Evolutionary conservation across 805 yeast species (phyloP).

Genomic region (Kodamaea jinghongensis): DNA sequence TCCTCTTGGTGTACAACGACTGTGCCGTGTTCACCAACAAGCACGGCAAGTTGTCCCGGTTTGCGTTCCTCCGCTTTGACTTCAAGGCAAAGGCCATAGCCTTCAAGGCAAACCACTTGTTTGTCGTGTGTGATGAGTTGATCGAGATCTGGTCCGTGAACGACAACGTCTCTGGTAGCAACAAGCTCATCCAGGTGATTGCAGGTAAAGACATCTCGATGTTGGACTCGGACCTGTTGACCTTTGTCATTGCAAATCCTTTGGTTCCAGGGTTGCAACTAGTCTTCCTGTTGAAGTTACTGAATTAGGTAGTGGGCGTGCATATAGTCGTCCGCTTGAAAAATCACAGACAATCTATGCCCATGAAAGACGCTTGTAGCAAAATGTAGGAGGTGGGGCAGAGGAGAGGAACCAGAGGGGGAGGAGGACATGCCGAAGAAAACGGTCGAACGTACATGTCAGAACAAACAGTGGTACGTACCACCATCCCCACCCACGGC

Average conservation of each 20-base stretch:
- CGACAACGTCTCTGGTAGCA: slow-evolving; percentile 41
- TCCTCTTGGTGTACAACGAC: slow-evolving; percentile 65
- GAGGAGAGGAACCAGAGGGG: too few species aligned
- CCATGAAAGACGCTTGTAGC: too few species aligned
- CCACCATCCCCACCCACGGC: too few species aligned
- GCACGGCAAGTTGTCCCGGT: slow-evolving; percentile 51
- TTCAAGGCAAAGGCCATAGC: slow-evolving; percentile 38
- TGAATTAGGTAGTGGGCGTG: too few species aligned
- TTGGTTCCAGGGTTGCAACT: slow-evolving; percentile 59
- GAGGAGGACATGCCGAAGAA: too few species aligned
- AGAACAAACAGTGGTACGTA: too few species aligned
- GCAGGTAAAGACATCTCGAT: slow-evolving; percentile 61
- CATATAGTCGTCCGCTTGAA: too few species aligned
- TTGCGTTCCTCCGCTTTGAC: slow-evolving; percentile 41
- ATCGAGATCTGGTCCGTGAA: slow-evolving; percentile 67
- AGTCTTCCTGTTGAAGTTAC: slow-evolving; percentile 31
- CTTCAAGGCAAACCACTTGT: slow-evolving; percentile 31
- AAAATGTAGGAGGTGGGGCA: too few species aligned
- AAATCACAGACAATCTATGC: too few species aligned
- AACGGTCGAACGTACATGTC: too few species aligned
- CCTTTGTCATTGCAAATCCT: slow-evolving; percentile 62
- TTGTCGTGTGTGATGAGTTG: slow-evolving; percentile 59
- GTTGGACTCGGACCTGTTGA: slow-evolving; percentile 21
- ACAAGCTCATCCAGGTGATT: slow-evolving; percentile 62
- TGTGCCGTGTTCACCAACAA: slow-evolving; percentile 66